Evolutionary conservation across 768 basidiomycete genomes (phyloP), one percentile per base, ranked within the genome.

Genomic region (Naganishia randhawae): DNA sequence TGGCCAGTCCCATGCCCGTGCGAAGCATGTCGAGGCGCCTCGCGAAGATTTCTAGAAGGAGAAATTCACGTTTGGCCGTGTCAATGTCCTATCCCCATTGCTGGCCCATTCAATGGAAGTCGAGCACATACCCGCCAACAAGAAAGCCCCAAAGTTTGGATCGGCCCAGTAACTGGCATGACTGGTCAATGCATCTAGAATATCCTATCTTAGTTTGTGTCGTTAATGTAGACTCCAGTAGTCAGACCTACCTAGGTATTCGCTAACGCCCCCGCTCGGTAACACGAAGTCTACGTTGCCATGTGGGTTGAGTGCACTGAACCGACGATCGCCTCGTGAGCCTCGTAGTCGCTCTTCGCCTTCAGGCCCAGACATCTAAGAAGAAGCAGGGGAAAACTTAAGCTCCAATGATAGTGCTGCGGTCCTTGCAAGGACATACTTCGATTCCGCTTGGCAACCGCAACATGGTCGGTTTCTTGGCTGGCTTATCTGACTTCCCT

Each of bases 291-390:
- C 82, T 7, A 83, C 66, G 57, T 81, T 82, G 2, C 83, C 82
- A 69, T 83, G 82, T 3, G 82, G 82, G 63, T 83, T 83, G 48
- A 83, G 69, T 0, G 83, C 83, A 11, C 75, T 75, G 70, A 83
- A 82, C n/a, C 83, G 70, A 1, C 80, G 62, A 64, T 81, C 80
- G 7, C 74, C 80, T 57, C 75, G 68, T 0, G 74, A 69, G 0
- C 80, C 80, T 69, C 76, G 71, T 2, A 81, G 68, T n/a, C 73
- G 51, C 61, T 80, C 78, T 57, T 77, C 73, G 0, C 78, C 79
- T 27, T 63, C 71, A 5, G 78, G 75, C 17, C 80, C 80, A 4
- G 74, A 71, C 74, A 80, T 78, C 75, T 77, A 27, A 6, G 53
- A 32, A 11, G 5, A 48, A 48, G n/a, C 1, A 22, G 3, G n/a